Percentiles rank a stretch among this genome's conserved stretches.
Evolutionary conservation across 805 yeast species (phyloP).

Genomic region (Saccharomycopsis fibuligera): DNA sequence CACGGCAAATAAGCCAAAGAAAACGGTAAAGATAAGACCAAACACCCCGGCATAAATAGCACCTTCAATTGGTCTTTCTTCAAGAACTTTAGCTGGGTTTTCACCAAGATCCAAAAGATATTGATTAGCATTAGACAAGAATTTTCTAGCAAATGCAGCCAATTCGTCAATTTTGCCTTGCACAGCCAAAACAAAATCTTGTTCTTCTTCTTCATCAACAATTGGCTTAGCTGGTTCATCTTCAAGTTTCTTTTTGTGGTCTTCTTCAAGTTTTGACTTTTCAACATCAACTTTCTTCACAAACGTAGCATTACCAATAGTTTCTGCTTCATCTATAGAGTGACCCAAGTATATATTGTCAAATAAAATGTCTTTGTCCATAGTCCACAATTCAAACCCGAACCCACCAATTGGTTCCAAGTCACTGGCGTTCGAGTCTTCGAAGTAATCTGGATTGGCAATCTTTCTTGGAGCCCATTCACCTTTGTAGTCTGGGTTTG

Average conservation of each 20-base stretch:
- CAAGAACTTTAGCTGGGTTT: slow-evolving; percentile 41
- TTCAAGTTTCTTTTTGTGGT: slow-evolving; percentile 36
- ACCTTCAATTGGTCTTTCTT: slow-evolving; percentile 44
- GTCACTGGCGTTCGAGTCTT: slow-evolving; percentile 51
- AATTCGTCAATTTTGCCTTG: slow-evolving; percentile 48
- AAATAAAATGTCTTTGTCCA: slow-evolving; percentile 67
- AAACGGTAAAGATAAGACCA: slow-evolving; percentile 35
- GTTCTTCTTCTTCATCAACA: slow-evolving; percentile 22
- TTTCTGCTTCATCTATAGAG: slow-evolving; percentile 77
- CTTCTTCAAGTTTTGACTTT: slow-evolving; percentile 34
- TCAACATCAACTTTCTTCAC: slow-evolving; percentile 48
- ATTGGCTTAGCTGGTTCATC: slow-evolving; percentile 35
- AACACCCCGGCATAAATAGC: slow-evolving; percentile 40
- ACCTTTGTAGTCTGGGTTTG: slow-evolving; percentile 76
- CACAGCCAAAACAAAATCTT: slow-evolving; percentile 5
- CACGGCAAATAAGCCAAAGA: slow-evolving; percentile 38
- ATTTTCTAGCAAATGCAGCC: slow-evolving; percentile 38
- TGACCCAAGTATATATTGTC: slow-evolving; percentile 85
- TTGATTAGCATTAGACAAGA: slow-evolving; percentile 27
- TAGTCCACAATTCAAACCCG: slow-evolving; percentile 88
- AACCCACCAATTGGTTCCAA: slow-evolving; percentile 68
- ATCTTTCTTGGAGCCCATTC: slow-evolving; percentile 65
- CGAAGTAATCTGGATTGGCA: slow-evolving; percentile 64
- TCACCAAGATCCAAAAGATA: slow-evolving; percentile 35
- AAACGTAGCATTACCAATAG: slow-evolving; percentile 72